phyloP scores from a whole-genome alignment of 495 filamentous ascomycete species.

The Penicillium subrubescens region DNA sequence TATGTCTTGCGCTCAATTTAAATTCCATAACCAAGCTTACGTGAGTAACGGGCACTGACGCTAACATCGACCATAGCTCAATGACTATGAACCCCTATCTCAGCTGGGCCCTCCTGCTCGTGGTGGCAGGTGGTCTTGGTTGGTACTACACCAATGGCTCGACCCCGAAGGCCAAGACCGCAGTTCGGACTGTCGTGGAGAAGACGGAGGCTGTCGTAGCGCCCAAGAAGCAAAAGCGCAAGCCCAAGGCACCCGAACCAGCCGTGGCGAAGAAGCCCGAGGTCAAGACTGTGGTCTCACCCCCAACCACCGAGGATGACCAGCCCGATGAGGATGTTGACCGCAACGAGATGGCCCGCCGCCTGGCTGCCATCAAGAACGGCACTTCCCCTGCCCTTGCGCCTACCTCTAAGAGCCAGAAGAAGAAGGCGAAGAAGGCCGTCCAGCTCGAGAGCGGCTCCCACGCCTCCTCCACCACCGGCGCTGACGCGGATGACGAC shows the following conservation, averaged over 20 bases:
- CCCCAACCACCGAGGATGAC: conserved; percentile 40
- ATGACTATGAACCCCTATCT: conserved; percentile 51
- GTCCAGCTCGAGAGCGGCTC: conserved; percentile 38
- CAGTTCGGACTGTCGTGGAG: conserved; percentile 35
- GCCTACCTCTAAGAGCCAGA: conserved; percentile 49
- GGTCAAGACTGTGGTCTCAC: conserved; percentile 44
- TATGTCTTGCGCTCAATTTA: conserved; percentile 8
- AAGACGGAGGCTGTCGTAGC: conserved; percentile 35
- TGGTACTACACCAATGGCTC: conserved; percentile 51
- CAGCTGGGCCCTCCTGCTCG: conserved; percentile 61
- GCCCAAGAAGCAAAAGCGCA: conserved; percentile 48
- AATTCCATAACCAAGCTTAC: not conserved
- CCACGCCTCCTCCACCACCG: conserved; percentile 68
- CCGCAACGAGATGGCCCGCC: conserved; percentile 72
- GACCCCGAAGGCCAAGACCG: conserved; percentile 36
- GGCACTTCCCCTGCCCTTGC: conserved; percentile 54
- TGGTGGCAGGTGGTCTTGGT: conserved; percentile 48
- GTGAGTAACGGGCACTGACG: conserved; percentile 6
- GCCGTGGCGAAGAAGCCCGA: conserved; percentile 30
- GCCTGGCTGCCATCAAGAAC: conserved; percentile 65
- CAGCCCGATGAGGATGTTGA: conserved; percentile 62
- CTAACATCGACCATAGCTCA: conserved; percentile 19
- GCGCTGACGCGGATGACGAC: conserved; percentile 81
- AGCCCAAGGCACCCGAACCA: conserved; percentile 39
- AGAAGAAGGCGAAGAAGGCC: conserved; percentile 62